Conservation (phyloP, 768 basidiomycete genomes). For the Leccinellum albellum region DNA sequence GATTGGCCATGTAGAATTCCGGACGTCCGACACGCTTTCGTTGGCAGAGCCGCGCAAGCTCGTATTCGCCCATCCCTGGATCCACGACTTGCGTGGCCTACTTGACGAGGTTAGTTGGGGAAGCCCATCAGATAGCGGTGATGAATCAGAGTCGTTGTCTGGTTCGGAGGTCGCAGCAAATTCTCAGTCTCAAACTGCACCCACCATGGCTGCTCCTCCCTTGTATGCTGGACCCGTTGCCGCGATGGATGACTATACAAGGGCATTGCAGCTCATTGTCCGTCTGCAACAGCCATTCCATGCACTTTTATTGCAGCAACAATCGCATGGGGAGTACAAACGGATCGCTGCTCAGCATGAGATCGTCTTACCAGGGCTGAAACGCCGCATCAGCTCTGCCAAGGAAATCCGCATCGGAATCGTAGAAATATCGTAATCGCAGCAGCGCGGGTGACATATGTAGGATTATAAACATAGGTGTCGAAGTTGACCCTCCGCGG, state of each 20-base stretch:
- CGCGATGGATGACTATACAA: neutral
- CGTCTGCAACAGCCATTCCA: slow-evolving; percentile 8
- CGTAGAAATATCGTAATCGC: neutral
- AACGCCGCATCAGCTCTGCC: neutral
- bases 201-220: neutral
- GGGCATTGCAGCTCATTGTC: slow-evolving; percentile 4
- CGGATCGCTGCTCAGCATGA: neutral
- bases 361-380: neutral
- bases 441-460: too few relatives aligned
- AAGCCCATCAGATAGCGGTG: neutral
- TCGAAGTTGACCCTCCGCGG: too few relatives aligned
- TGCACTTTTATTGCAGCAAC: slow-evolving; percentile 1
- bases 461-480: too few relatives aligned
- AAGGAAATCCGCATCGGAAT: neutral
- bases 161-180: neutral
- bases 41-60: neutral
- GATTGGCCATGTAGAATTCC: slow-evolving; percentile 4
- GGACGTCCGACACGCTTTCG: neutral
- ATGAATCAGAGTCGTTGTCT: neutral
- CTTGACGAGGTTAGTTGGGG: neutral
- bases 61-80: slow-evolving; percentile 12
- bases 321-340: neutral
- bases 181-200: neutral
- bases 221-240: too few relatives aligned
- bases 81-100: slow-evolving; percentile 2